These are phyloP conservation scores for Ettlia oleoabundans DNA, from an alignment of 139 green algal species.

Conservation along the genomic window DNA sequence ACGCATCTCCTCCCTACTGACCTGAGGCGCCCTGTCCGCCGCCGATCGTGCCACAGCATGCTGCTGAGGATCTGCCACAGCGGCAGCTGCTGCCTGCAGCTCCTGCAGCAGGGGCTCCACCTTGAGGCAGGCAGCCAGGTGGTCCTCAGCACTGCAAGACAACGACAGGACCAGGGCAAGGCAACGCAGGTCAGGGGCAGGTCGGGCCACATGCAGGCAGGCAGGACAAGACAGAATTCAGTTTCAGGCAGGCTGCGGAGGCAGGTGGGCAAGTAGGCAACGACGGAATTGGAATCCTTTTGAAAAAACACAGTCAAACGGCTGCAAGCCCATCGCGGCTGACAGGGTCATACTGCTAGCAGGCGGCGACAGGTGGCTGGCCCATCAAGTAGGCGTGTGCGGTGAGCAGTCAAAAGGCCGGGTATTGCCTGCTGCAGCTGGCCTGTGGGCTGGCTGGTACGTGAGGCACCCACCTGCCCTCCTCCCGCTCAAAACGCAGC, in stretches of 20 bases:
- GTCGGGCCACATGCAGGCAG: no score
- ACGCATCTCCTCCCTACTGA: constrained; percentile 67
- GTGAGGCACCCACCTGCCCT: constrained; percentile 53
- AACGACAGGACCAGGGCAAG: neutral
- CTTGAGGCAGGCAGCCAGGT: constrained; percentile 59
- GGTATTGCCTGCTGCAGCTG: neutral
- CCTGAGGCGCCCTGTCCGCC: constrained; percentile 58
- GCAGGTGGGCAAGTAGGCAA: no score
- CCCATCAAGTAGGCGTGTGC: no score
- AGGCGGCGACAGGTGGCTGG: no score
- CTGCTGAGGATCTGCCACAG: constrained; percentile 27
- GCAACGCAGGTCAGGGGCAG: neutral
- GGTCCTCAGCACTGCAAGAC: constrained; percentile 38
- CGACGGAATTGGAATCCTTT: no score
- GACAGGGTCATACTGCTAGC: no score
- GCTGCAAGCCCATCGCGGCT: no score
- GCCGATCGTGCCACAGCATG: constrained; percentile 56
- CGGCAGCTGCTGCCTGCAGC: constrained; percentile 53
- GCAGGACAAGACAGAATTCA: no score
- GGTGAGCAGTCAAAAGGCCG: neutral
- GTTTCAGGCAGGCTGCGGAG: no score
- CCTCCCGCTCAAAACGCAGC: constrained; percentile 86
- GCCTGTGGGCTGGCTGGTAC: neutral
- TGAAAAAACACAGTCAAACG: no score
- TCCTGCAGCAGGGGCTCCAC: constrained; percentile 68